Conservation (phyloP, 441 rosid genomes). For the Sinapis alba region DNA sequence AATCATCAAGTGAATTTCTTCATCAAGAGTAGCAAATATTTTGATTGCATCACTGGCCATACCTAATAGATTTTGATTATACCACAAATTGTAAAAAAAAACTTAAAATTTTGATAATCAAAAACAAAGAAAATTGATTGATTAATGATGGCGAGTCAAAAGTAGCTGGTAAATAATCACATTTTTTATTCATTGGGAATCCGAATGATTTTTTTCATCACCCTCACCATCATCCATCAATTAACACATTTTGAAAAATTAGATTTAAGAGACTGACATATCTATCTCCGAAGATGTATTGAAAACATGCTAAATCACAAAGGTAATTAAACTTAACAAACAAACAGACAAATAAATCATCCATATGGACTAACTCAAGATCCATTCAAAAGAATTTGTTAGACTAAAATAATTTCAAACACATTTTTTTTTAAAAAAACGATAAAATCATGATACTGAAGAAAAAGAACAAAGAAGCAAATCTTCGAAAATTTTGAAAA, state of each 20-base stretch:
- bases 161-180: conserved; percentile 43
- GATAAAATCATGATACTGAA: accelerated
- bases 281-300: conserved; percentile 22
- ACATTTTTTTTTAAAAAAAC: background rate
- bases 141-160: conserved; percentile 35
- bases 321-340: background rate
- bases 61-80: background rate
- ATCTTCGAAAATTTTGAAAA: background rate
- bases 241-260: background rate
- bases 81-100: background rate
- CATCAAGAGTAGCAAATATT: conserved; percentile 84
- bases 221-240: conserved; percentile 21
- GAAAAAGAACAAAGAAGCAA: background rate
- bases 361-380: conserved; percentile 28
- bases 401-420: conserved; percentile 30
- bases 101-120: background rate
- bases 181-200: conserved; percentile 36
- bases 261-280: background rate
- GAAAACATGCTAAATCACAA: background rate
- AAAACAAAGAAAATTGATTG: background rate
- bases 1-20: conserved; percentile 50
- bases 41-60: conserved; percentile 58
- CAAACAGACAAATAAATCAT: background rate
- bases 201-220: conserved; percentile 45
- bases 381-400: background rate